A percentile compares a stretch with the other conserved stretches of the same genome.
phyloP scores from a whole-genome alignment of 2,329 filamentous ascomycete species.

The Penicillium nordicum region DNA sequence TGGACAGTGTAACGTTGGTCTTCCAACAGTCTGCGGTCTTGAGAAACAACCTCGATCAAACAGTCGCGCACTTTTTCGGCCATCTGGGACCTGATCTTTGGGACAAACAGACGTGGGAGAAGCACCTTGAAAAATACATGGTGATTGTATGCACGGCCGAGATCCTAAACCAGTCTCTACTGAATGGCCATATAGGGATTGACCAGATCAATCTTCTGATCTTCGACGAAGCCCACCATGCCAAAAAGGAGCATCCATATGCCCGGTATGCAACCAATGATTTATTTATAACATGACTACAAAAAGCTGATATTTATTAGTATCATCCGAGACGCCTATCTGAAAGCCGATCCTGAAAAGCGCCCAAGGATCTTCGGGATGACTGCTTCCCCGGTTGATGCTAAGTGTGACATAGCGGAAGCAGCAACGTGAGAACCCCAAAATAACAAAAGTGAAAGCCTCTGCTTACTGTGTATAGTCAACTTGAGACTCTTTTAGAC shows the following conservation, averaged over 20 bases:
- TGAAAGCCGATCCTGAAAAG: conserved; percentile 45
- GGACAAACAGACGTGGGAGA: conserved; percentile 58
- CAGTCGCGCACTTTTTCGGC: conserved; percentile 71
- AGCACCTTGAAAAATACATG: conserved; percentile 63
- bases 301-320: conserved; percentile 30
- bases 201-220: conserved; percentile 81
- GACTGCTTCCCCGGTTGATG: conserved; percentile 93
- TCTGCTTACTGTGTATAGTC: conserved; percentile 34
- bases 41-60: conserved; percentile 72
- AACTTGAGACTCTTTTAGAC: conserved; percentile 74
- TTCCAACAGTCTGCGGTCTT: conserved; percentile 86
- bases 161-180: conserved; percentile 73
- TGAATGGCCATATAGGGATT: conserved; percentile 76
- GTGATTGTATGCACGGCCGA: conserved; percentile 91
- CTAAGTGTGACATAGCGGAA: conserved; percentile 66
- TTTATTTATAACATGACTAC: not conserved
- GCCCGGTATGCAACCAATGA: conserved; percentile 52
- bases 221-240: conserved; percentile 94
- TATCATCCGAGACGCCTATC: conserved; percentile 86
- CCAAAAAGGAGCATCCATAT: conserved; percentile 91
- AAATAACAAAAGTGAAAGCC: not conserved
- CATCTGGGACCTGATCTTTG: conserved; percentile 61
- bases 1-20: conserved; percentile 84
- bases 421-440: conserved; percentile 54
- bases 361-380: conserved; percentile 86